Evolutionary conservation across 148 eudicot genomes (phyloP).

Genomic region (Limonium bicolor): DNA sequence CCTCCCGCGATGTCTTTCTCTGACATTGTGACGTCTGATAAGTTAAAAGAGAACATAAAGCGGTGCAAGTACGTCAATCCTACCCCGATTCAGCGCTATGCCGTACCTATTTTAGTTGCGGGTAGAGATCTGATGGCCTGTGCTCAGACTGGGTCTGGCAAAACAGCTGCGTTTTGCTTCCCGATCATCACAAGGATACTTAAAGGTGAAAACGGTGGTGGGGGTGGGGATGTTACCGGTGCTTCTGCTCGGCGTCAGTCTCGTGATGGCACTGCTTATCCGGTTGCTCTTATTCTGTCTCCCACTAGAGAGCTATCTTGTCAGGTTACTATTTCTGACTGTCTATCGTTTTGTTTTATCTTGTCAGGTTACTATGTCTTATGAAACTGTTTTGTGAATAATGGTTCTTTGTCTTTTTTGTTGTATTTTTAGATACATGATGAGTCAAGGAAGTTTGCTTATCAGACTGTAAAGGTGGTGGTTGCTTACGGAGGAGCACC

Average conservation of each 20-base stretch:
- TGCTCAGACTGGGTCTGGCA: constrained; percentile 84
- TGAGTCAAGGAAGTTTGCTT: constrained; percentile 66
- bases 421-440: constrained; percentile 40
- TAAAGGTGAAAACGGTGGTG: neutral
- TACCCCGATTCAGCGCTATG: constrained; percentile 57
- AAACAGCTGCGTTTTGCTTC: constrained; percentile 82
- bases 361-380: neutral
- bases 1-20: constrained; percentile 23
- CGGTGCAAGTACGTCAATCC: constrained; percentile 77
- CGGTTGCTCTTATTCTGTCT: constrained; percentile 52
- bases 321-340: constrained; percentile 27
- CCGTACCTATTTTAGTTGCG: constrained; percentile 47
- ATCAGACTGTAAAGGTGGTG: constrained; percentile 62
- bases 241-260: constrained; percentile 2
- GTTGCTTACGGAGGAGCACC: constrained; percentile 92
- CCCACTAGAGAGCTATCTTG: constrained; percentile 81
- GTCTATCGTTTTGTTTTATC: neutral
- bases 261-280: constrained; percentile 16
- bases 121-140: constrained; percentile 90
- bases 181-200: constrained; percentile 55
- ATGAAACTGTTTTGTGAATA: neutral
- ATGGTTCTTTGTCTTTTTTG: neutral
- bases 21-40: constrained; percentile 41
- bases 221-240: neutral
- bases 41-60: constrained; percentile 34